These are phyloP conservation scores for Spatholobus suberectus DNA, from an alignment of 306 rosid species.

Conservation along the genomic window DNA sequence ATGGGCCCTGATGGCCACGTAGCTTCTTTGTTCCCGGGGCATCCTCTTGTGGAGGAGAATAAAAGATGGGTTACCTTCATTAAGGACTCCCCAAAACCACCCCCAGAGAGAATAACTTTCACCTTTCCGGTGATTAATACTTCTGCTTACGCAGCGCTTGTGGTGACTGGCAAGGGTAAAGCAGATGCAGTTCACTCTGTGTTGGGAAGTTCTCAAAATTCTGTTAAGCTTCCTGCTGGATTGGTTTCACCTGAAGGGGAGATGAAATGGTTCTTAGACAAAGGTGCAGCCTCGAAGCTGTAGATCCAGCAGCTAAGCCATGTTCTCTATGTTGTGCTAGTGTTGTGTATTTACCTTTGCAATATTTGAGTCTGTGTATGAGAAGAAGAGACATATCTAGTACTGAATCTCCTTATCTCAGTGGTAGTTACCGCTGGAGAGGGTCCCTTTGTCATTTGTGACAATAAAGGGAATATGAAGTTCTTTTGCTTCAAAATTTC, in stretches of 20 bases:
- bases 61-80: slow-evolving; percentile 85
- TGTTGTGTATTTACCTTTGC: slow-evolving; percentile 32
- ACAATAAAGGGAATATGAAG: slow-evolving; percentile 38
- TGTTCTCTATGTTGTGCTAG: slow-evolving; percentile 34
- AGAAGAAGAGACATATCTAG: background rate
- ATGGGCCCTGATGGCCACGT: slow-evolving; percentile 99
- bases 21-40: slow-evolving; percentile 96
- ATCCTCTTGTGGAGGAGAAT: slow-evolving; percentile 77
- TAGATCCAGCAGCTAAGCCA: slow-evolving; percentile 47
- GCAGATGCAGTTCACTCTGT: slow-evolving; percentile 73
- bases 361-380: slow-evolving; percentile 14
- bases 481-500: slow-evolving; percentile 26
- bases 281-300: slow-evolving; percentile 89
- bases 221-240: slow-evolving; percentile 72
- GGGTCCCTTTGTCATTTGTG: slow-evolving; percentile 1
- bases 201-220: slow-evolving; percentile 48
- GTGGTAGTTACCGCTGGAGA: slow-evolving; percentile 19
- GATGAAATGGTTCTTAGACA: slow-evolving; percentile 88
- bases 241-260: slow-evolving; percentile 79
- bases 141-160: slow-evolving; percentile 71
- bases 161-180: slow-evolving; percentile 76
- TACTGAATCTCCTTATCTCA: slow-evolving; percentile 32
- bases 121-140: slow-evolving; percentile 90
- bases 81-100: slow-evolving; percentile 93
- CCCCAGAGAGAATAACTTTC: slow-evolving; percentile 88